These are phyloP conservation scores for Sclerotinia minor DNA, from an alignment of 2,329 filamentous ascomycete species.

Conservation along the genomic window DNA sequence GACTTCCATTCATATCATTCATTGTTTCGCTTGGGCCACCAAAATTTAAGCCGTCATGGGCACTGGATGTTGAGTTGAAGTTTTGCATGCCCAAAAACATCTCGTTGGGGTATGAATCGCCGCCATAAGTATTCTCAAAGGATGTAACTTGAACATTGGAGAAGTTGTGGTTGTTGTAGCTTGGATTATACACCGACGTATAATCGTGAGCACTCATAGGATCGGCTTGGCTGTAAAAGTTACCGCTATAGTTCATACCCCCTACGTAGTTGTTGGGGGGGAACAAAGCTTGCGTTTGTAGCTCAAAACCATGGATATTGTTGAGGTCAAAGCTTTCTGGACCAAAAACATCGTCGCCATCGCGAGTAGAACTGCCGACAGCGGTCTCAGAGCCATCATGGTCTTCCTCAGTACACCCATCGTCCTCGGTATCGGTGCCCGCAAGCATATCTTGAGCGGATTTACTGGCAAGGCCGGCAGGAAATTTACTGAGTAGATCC, in stretches of 20 bases:
- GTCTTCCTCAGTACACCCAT: no score
- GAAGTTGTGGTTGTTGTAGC: neutral
- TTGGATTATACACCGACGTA: neutral
- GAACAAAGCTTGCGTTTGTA: neutral
- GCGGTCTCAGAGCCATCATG: neutral
- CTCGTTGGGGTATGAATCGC: neutral
- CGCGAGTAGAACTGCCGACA: neutral
- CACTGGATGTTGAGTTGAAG: neutral
- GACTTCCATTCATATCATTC: neutral
- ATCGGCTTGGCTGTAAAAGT: neutral
- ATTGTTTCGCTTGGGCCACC: neutral
- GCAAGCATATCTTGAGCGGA: neutral
- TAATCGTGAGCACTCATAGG: neutral
- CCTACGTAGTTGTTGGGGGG: neutral
- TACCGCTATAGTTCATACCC: neutral
- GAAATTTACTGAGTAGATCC: neutral
- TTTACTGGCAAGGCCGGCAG: neutral
- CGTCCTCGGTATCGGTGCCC: neutral
- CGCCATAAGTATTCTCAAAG: neutral
- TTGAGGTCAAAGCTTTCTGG: neutral
- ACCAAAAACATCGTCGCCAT: slow-evolving; percentile 9
- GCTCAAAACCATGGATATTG: neutral
- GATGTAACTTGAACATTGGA: neutral
- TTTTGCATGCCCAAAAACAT: neutral
- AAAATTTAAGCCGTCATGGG: neutral